Evolutionary conservation across 1,284 basidiomycete genomes (phyloP), one percentile per base, ranked within the genome.

Genomic region (Malassezia yamatoensis): DNA sequence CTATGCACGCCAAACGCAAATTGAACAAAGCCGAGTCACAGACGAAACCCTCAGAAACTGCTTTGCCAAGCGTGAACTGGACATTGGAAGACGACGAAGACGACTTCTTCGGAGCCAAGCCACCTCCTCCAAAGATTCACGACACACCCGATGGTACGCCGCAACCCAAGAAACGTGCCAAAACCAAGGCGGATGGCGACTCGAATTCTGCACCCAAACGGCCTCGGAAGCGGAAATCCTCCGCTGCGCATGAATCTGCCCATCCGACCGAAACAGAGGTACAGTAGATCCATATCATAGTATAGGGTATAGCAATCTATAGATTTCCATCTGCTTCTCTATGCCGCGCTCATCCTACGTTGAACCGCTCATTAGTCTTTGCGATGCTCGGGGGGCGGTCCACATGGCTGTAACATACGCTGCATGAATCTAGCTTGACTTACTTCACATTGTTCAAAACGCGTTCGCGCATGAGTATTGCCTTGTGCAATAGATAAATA

Each of bases 391-490:
- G 91, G 93, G 20, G 93, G 91, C 39, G 89, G 89, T 0, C 91
- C 93, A 70, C 90, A 96, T n/a, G 93, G 93, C 75, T 96, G 91
- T 40, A 98, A 80, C 91, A 96, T 96, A 60, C 86, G 83, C 90
- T 96, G 68, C n/a, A 16, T 33, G 3, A 43, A 32, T 29, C 24
- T 7, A 7, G 16, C 9, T 16, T 40, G 35, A 75, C 83, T 58
- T 64, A 93, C 91, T 85, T 96, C 90, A 3, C 86, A 84, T 82
- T 93, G 85, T 78, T 98, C 93, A 74, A 96, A 96, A 71, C 83
- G 88, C n/a, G 86, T 81, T 50, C 93, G 80, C 2, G 88, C 91
- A 58, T 86, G 84, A 40, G 85, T 81, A 76, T 96, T 89, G 11
- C 90, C 90, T 61, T 98, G 93, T 15, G 91, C 91, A 64, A 96